Evolutionary conservation across 805 yeast genomes (phyloP), one percentile per base, ranked within the genome.

Genomic region (Candida cerambycidarum): DNA sequence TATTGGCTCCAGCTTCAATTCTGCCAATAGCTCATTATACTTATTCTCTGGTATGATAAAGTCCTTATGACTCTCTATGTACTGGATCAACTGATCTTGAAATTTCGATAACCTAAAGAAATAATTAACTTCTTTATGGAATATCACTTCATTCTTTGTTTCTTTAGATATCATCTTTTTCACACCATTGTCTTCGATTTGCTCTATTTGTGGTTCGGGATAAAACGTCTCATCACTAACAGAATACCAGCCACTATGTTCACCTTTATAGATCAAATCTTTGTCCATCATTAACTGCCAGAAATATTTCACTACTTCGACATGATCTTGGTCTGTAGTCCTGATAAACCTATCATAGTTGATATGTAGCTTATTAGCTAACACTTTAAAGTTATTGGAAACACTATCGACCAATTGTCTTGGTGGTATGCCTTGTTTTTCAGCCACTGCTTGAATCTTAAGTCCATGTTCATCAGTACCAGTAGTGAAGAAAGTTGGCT

Each of bases 401-500:
- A 88, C 75, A 11, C 63, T 63, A 57, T 92, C 96, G 16, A 89
- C 95, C 53, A 90, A 85, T 33, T 61, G 57, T 54, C 83, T 75
- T 1, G 97, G 72, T 1, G 66, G 65, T n/a, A 61, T 58, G 0
- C 73, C 71, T 5, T 57, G 56, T 10, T 71, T 73, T 44, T 69
- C 70, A 0, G 97, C 95, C 0, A 95, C 97, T n/a, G 78, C 71
- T 54, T 88, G 95, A 23, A 92, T 92, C 67, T 93, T 93, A 42
- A 89, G 65, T 0, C 99, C 99, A 61, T 93, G 99, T 62, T 93
- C 99, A 61, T 93, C 99, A 0, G 97, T 90, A 0, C 99, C 99
- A 0, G 98, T 93, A 5, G 87, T 78, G 56, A 90, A 76, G 46
- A 67, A 76, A 14, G 30, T 40, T 0, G 78, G 62, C 7, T 15